Evolutionary conservation across 2,329 filamentous ascomycete genomes (phyloP).

Genomic region (Botryotinia convoluta): DNA sequence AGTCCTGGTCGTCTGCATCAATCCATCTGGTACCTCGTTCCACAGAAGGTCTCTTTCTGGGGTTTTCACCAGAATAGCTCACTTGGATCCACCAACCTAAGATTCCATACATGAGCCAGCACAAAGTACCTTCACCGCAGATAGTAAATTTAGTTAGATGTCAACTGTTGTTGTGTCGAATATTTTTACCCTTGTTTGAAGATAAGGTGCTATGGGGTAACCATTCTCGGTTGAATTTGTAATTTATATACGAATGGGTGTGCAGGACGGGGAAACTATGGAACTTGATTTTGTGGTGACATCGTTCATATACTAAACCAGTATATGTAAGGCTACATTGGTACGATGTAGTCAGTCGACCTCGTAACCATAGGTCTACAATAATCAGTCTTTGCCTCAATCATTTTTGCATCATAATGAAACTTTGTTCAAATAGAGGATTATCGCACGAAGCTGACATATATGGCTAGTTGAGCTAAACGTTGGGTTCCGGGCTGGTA

Average conservation of each 20-base stretch:
- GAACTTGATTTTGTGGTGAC: background rate
- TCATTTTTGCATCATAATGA: background rate
- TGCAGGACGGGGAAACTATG: background rate
- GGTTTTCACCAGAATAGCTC: conserved; percentile 5
- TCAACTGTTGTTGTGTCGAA: background rate
- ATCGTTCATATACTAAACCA: background rate
- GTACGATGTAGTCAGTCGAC: background rate
- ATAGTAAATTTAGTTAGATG: too few relatives aligned
- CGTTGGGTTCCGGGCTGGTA: background rate
- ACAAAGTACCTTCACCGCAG: background rate
- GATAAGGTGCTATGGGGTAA: background rate
- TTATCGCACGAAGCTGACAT: background rate
- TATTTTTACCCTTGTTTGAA: background rate
- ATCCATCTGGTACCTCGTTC: conserved; percentile 6
- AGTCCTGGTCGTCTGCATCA: conserved; percentile 11
- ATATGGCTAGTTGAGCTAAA: background rate
- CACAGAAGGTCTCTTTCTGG: conserved; percentile 6
- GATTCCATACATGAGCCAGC: background rate
- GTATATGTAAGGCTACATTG: background rate
- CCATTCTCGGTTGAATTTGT: background rate
- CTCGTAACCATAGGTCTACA: background rate
- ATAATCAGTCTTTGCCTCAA: background rate
- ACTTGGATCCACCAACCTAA: background rate
- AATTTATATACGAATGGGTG: background rate
- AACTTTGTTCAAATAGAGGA: background rate